A percentile compares a stretch with the other conserved stretches of the same genome.
Conservation (phyloP, 2,329 filamentous ascomycete genomes). For the Cercospora berteroae region DNA sequence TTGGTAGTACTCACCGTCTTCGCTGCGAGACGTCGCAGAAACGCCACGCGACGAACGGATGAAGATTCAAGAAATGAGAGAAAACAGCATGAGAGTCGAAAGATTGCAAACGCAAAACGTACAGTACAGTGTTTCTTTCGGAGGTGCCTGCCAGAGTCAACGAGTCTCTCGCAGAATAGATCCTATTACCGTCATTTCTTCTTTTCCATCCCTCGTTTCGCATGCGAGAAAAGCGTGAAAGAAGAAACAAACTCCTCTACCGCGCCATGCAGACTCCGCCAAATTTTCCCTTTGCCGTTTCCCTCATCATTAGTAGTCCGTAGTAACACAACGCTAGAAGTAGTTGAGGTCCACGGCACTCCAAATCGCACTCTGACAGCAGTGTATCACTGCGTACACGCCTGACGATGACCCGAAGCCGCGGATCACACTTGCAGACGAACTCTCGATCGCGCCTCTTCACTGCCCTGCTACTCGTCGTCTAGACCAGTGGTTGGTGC, state of each 20-base stretch:
- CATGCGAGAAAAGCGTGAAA: not conserved
- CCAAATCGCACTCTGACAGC: not conserved
- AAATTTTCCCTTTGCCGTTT: not conserved
- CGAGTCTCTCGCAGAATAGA: not conserved
- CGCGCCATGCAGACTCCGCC: slow-evolving; percentile 3
- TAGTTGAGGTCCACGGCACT: not conserved
- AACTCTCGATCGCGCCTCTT: not conserved
- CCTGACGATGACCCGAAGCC: not conserved
- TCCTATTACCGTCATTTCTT: slow-evolving; percentile 9
- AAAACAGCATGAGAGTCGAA: not conserved
- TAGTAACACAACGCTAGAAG: slow-evolving; percentile 9
- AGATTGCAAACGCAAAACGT: not conserved
- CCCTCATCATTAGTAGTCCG: slow-evolving; percentile 9
- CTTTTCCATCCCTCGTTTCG: slow-evolving; percentile 5
- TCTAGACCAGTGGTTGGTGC: not conserved
- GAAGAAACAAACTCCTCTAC: not conserved
- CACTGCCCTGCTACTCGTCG: not conserved
- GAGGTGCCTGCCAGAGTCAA: not conserved
- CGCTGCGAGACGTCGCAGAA: not conserved
- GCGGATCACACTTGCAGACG: not conserved
- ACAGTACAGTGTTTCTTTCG: not conserved
- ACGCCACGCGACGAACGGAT: not conserved
- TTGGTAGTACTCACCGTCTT: not conserved
- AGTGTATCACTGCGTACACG: not conserved
- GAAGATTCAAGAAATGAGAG: not conserved